Base-by-base conservation (phyloP, 2,329 filamentous ascomycete species). In the Tolypocladium tropicale region DNA sequence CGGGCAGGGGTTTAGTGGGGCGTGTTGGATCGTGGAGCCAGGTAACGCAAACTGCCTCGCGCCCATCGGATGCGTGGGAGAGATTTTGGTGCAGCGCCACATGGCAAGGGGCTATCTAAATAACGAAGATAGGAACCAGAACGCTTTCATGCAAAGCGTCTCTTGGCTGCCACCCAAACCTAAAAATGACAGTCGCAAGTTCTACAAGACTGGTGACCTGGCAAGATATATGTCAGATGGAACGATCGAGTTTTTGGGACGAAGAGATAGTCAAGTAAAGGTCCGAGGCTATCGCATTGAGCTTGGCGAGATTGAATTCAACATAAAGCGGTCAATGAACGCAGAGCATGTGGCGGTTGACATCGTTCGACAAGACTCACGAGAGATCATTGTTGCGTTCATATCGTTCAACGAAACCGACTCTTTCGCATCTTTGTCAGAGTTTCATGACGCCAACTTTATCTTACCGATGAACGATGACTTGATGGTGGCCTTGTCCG, bases 171-270 rank as follows among this genome's bases (percentile, higher is more conserved):
- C 18, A 11, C 21, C 21, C 7, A 25, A 1, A 25, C 2, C 21
- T 6, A 12, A 43, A 1, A 9, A 10, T 4, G 41, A 43, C 10
- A 25, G 21, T 10, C 41, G 41, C 6, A 43, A 25, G 9, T 43
- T 7, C 16, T 55, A 65, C 53, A 57, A 49, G 28, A 62, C 63
- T 1, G 63, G 63, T 12, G 63, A 64, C 37, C 37, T 60, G 16
- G 62, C 59, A 1, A 52, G 64, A 49, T 76, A 75, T 32, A 64
- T 71, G 37, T 61, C 46, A 4, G 59, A 62, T 41, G 61, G 60
- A 10, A 55, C 37, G 18, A 48, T 65, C 6, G 53, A 55, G 1
- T 62, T 58, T 52, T 32, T 64, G 12, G 59, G 65, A 30, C 60
- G 64, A 1, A 58, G 59, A 18, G 65, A 68, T 48, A 53, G 55